A percentile compares a stretch with the other conserved stretches of the same genome.
These are phyloP conservation scores for Cladobotryum mycophilum DNA, from an alignment of 2,329 filamentous ascomycete genomes.

Conservation along the genomic window DNA sequence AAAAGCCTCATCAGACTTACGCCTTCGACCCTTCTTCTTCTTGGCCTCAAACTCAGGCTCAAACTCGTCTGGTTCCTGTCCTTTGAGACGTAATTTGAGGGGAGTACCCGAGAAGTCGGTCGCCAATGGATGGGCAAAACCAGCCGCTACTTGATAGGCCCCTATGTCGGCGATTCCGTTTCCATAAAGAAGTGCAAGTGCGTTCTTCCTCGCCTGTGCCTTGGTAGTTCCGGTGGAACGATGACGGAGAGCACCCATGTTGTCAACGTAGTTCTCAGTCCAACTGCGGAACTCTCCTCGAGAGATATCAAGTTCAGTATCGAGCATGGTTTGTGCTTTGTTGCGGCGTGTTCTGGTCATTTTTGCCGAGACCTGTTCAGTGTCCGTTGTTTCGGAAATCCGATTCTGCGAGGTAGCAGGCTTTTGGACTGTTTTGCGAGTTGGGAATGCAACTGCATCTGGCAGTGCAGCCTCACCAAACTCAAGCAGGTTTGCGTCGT, in stretches of 20 bases:
- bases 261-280: constrained; percentile 39
- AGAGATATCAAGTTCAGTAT: constrained; percentile 29
- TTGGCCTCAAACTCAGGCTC: constrained; percentile 12
- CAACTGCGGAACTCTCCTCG: constrained; percentile 33
- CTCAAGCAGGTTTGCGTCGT: constrained; percentile 24
- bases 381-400: constrained; percentile 16
- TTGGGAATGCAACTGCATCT: constrained; percentile 29
- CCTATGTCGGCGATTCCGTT: constrained; percentile 32
- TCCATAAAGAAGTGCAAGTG: constrained; percentile 23
- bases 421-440: background rate
- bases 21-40: constrained; percentile 29
- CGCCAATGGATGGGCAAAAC: constrained; percentile 38
- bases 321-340: constrained; percentile 24
- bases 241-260: constrained; percentile 44
- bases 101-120: constrained; percentile 37
- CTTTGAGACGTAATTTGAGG: constrained; percentile 30
- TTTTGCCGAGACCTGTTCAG: constrained; percentile 15
- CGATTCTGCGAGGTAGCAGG: background rate
- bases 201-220: constrained; percentile 35
- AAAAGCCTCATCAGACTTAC: constrained; percentile 39
- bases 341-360: constrained; percentile 20
- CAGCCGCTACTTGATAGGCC: constrained; percentile 16
- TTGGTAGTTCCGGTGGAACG: constrained; percentile 19
- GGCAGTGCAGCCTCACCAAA: constrained; percentile 33
- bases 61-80: constrained; percentile 15